Base-by-base conservation (phyloP, 768 basidiomycete genomes). In the Sutorius australiensis region DNA sequence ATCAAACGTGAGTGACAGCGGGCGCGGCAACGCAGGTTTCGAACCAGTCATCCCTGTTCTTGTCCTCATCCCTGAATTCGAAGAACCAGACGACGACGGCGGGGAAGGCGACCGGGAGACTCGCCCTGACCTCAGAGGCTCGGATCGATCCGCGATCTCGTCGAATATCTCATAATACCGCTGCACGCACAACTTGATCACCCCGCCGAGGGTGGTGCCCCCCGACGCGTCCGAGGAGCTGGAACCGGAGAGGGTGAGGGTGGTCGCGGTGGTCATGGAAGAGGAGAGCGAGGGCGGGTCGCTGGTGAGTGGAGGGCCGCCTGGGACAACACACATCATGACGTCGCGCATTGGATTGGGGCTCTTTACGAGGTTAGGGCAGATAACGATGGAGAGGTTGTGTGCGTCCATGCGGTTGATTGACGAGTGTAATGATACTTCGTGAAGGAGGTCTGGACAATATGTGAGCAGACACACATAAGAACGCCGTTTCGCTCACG, bases 131-230 rank as follows among this genome's bases (percentile, higher is more conserved):
- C 72, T 71, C 13, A 80, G 56, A 3, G 83, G 83, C 58, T 91
- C 89, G 53, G 77, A 78, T 14, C 83, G 79, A 69, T 92, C 91
- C 51, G 67, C 71, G n/a, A 86, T 69, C 59, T 92, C 91, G 64
- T 92, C 90, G 60, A 93, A 93, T 30, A 92, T 74, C 65, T 93
- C 91, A 66, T 86, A 92, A 66, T 92, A 93, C 39, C 81, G 81
- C 61, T 87, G 79, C 46, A 92, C 91, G 67, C 88, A 92, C 39
- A 89, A 71, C 63, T 84, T 84, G 67, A 92, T 75, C 38, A 92
- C 73, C 55, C 76, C 73, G 3, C 89, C 89, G 0, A 93, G 73
- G 0, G 89, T 90, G 9, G 82, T 82, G 57, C 72, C 73, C 32
- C 78, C 79, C 28, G 59, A 60, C 2, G 73, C 59, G 42, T 65